phyloP scores from a whole-genome alignment of 2,329 filamentous ascomycete genomes.

The Ophiosphaerella narmari region DNA sequence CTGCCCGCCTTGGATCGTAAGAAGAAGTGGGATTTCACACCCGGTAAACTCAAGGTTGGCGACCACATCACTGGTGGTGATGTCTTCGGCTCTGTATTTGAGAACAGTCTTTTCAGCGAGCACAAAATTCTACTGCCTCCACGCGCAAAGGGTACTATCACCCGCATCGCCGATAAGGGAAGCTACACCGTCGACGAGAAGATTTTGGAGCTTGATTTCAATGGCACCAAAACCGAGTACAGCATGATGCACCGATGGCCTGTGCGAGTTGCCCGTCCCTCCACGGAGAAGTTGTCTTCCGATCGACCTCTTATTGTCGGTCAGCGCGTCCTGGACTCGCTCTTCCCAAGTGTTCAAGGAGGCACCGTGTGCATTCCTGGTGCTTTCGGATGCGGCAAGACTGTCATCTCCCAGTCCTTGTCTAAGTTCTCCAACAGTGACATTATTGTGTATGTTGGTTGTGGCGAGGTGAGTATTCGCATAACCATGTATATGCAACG shows the following conservation, averaged over 20 bases:
- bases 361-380: constrained; percentile 98
- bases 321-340: constrained; percentile 91
- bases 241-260: constrained; percentile 99
- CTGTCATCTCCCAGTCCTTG: constrained; percentile 96
- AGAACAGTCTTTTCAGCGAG: constrained; percentile 85
- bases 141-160: constrained; percentile 88
- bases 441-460: constrained; percentile 95
- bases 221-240: constrained; percentile 91
- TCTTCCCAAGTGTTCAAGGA: constrained; percentile 95
- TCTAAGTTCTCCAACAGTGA: constrained; percentile 99
- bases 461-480: constrained; percentile 62
- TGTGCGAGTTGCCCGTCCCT: constrained; percentile 90
- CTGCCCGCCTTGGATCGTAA: too few species aligned
- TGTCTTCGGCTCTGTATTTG: too few species aligned
- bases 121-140: constrained; percentile 94
- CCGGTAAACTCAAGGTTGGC: too few species aligned
- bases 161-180: constrained; percentile 84
- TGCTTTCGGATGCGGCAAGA: constrained; percentile 98
- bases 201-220: constrained; percentile 94
- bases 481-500: too few species aligned
- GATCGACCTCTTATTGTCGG: constrained; percentile 93
- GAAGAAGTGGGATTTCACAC: too few species aligned
- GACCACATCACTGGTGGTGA: too few species aligned
- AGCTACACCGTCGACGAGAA: constrained; percentile 94
- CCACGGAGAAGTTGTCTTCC: constrained; percentile 88